phyloP scores from a whole-genome alignment of 768 basidiomycete species.

The Lactarius indigo region DNA sequence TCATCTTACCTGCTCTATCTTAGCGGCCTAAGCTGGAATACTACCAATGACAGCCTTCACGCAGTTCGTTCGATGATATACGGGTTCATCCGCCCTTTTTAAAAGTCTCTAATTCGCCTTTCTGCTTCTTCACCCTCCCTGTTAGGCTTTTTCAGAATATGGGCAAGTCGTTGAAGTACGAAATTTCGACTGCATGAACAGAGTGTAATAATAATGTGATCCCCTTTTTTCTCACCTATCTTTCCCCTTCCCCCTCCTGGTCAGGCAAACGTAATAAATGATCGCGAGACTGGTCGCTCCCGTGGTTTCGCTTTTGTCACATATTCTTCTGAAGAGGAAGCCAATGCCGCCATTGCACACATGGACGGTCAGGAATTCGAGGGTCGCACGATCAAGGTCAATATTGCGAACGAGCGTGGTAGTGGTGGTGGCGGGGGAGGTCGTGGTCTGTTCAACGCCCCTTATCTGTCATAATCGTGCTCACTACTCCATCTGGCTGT shows the following conservation, averaged over 20 bases:
- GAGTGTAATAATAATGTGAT: constrained; percentile 16
- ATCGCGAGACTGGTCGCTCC: constrained; percentile 94
- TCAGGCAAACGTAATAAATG: constrained; percentile 95
- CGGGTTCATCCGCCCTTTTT: constrained; percentile 27
- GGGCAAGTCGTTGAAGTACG: constrained; percentile 91
- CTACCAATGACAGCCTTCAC: constrained; percentile 87
- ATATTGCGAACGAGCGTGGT: constrained; percentile 70
- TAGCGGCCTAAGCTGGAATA: constrained; percentile 95
- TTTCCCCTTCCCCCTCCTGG: constrained; percentile 28
- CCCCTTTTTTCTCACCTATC: constrained; percentile 21
- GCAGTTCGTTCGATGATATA: constrained; percentile 69
- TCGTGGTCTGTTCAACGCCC: constrained; percentile 34
- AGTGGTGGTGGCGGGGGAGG: constrained; percentile 37
- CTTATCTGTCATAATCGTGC: background rate
- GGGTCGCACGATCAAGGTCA: constrained; percentile 84
- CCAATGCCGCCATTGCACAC: constrained; percentile 66
- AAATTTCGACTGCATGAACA: constrained; percentile 37
- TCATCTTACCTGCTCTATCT: constrained; percentile 37
- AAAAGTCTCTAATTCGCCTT: constrained; percentile 36
- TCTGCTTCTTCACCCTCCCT: constrained; percentile 36
- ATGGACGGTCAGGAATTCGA: constrained; percentile 92
- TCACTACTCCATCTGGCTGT: background rate
- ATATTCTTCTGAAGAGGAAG: constrained; percentile 56
- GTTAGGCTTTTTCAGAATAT: constrained; percentile 76
- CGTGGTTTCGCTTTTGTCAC: constrained; percentile 97